Percentiles rank a stretch among this genome's conserved stretches.
Conservation (phyloP, 2,329 filamentous ascomycete species). For the Calonectria hongkongensis region DNA sequence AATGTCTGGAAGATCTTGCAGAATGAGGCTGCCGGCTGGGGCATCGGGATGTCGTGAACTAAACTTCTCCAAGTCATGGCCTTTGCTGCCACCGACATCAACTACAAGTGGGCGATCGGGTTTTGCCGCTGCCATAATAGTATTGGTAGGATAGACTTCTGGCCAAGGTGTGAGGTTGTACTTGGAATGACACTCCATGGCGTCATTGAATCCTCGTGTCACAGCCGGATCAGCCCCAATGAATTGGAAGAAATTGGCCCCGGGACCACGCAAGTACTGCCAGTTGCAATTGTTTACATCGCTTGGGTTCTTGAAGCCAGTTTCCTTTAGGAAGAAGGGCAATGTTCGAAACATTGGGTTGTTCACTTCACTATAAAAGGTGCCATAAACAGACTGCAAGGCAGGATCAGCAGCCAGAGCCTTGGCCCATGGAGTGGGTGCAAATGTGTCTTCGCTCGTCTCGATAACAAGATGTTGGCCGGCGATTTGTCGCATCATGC, state of each 20-base stretch:
- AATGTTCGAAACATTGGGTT: constrained; percentile 57
- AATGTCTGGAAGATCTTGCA: constrained; percentile 60
- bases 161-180: constrained; percentile 62
- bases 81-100: constrained; percentile 61
- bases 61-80: constrained; percentile 61
- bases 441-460: constrained; percentile 58
- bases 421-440: constrained; percentile 58
- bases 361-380: constrained; percentile 59
- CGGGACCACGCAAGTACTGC: constrained; percentile 56
- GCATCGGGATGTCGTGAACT: constrained; percentile 52
- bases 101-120: constrained; percentile 56
- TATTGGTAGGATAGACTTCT: constrained; percentile 59
- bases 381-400: constrained; percentile 57
- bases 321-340: constrained; percentile 58
- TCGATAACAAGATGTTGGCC: constrained; percentile 61
- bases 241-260: constrained; percentile 57
- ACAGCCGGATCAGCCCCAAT: constrained; percentile 55
- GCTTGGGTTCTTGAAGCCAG: constrained; percentile 59
- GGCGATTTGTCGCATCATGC: constrained; percentile 60
- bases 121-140: constrained; percentile 53
- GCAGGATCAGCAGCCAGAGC: constrained; percentile 55
- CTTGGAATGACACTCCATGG: constrained; percentile 62
- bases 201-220: constrained; percentile 58
- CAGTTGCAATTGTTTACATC: constrained; percentile 58
- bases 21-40: constrained; percentile 54